Evolutionary conservation across 257 asterid genomes (phyloP), one percentile per base, ranked within the genome.

Genomic region (Scutellaria galericulata): DNA sequence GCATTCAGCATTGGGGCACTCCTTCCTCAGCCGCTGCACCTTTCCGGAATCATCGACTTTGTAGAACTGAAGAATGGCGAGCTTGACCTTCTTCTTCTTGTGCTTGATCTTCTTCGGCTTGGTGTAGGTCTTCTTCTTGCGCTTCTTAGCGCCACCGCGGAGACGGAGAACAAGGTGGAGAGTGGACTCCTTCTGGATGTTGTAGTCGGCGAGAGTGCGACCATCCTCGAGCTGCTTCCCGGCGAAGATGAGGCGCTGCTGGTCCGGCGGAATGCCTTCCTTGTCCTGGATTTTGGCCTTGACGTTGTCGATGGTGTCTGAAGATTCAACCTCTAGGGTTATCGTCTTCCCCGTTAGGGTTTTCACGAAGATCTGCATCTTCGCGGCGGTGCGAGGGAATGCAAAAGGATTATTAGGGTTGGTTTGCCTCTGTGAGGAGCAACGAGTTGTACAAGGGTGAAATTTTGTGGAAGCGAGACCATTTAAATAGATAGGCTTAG

Each of bases 71-170:
- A 75, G 74, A 7, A 79, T 71, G 3, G 77, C 70, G 62, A 79
- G 77, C 71, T 79, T 79, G 13, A 79, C 80, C 75, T 79, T 79
- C 80, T 68, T 79, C 69, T 74, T 47, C 83, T 79, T 79, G 47
- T 75, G 83, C 80, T 79, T 79, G 62, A 79, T 70, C 62, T 79
- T 79, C 77, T 74, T 79, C 5, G 83, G 80, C 70, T 79, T 79
- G 12, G 83, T 74, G 74, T 79, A 79, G 7, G 83, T 74, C 83
- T 74, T 79, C 83, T 79, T 79, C 83, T 79, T 79, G 4, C 83
- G 71, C 83, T 79, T 79, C 83, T 79, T 79, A 1, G 83, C 79
- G 41, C 83, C 83, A 8, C 83, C 83, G 24, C 73, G 83, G 74
- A 78, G 83, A 3, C 83, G 83, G 69, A 78, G 76, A 44, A 78